Evolutionary conservation across 352 stramenopile genomes (phyloP).

Genomic region (Blastocystis sp.): DNA sequence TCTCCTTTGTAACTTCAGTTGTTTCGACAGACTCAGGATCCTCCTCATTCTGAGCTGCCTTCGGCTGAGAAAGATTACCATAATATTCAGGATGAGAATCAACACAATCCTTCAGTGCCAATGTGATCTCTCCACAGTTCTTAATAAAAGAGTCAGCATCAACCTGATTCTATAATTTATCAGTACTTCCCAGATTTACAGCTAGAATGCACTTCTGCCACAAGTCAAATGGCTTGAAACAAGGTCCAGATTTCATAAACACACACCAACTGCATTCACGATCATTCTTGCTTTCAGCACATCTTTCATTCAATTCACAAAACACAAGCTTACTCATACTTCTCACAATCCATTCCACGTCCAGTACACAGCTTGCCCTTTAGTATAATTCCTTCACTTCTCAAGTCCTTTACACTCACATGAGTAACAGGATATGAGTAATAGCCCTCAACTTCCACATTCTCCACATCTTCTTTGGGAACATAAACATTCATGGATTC

Average conservation of each 20-base stretch:
- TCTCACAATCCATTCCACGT: background rate
- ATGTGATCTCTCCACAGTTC: conserved; percentile 77
- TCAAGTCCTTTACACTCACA: conserved; percentile 41
- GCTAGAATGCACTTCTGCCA: conserved; percentile 80
- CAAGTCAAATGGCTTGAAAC: conserved; percentile 77
- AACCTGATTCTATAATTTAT: conserved; percentile 30
- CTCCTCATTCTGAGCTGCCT: too few species aligned
- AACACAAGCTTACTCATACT: background rate
- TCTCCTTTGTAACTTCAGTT: background rate
- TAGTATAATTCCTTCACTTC: background rate
- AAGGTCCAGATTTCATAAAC: conserved; percentile 84
- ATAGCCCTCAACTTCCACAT: conserved; percentile 56
- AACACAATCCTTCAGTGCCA: conserved; percentile 80
- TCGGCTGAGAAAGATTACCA: conserved; percentile 76
- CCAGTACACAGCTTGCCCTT: conserved; percentile 58
- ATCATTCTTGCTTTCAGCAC: conserved; percentile 72
- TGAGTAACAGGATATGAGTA: conserved; percentile 61
- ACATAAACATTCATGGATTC: conserved; percentile 28
- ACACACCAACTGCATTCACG: conserved; percentile 83
- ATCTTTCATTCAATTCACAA: background rate
- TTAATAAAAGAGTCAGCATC: conserved; percentile 78
- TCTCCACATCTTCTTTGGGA: conserved; percentile 44
- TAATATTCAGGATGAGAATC: conserved; percentile 84
- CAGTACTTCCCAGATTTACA: conserved; percentile 23
- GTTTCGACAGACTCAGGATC: conserved; percentile 14